These are phyloP conservation scores for Populus hybrid DNA, from an alignment of 441 rosid species.

Conservation along the genomic window DNA sequence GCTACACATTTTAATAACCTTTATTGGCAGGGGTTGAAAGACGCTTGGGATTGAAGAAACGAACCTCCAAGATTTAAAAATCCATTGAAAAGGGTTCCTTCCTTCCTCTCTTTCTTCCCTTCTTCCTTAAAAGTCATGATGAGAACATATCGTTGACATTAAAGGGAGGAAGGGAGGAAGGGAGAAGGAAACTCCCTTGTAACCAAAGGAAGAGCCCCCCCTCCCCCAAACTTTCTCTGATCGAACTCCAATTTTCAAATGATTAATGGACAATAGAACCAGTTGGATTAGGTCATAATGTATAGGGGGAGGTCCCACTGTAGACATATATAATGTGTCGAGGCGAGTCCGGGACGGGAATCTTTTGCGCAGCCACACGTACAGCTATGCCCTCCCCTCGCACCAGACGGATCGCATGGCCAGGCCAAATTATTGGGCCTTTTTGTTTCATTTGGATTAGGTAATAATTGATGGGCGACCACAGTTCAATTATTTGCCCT, in stretches of 20 bases:
- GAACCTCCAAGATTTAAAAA: background rate
- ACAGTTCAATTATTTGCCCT: background rate
- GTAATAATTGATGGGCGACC: background rate
- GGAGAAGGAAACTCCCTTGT: constrained; percentile 1
- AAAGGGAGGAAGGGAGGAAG: background rate
- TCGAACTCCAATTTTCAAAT: background rate
- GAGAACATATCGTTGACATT: background rate
- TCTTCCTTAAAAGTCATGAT: background rate
- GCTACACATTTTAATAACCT: background rate
- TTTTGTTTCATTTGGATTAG: background rate
- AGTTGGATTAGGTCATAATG: background rate
- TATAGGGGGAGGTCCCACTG: background rate
- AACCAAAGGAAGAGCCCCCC: too few species aligned
- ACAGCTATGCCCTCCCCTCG: background rate
- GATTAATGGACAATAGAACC: background rate
- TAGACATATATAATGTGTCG: background rate
- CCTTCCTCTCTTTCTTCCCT: too few species aligned
- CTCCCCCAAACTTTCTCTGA: background rate
- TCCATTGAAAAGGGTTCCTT: background rate
- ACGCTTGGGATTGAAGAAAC: background rate
- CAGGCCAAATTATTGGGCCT: constrained; percentile 6
- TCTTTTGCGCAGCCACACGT: background rate
- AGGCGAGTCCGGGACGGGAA: background rate
- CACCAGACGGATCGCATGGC: background rate
- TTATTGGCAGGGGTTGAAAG: background rate